These are phyloP conservation scores for Physocladia obscura DNA, from an alignment of 192 early-diverging fungal genomes.

Conservation along the genomic window DNA sequence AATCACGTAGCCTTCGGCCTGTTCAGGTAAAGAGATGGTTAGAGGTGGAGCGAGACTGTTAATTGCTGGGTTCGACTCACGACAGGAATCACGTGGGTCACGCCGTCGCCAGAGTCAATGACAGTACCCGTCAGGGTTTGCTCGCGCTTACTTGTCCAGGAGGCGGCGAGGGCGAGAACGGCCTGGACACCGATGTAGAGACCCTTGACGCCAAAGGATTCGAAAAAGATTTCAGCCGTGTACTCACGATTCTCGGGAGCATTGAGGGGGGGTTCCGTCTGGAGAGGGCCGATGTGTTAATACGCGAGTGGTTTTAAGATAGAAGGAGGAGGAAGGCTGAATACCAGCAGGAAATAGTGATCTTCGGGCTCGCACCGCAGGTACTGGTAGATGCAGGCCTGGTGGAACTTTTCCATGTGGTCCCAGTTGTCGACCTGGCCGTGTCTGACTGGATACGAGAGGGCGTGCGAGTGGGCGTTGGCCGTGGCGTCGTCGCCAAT, in stretches of 20 bases:
- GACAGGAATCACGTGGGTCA: constrained; percentile 98
- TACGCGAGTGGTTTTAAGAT: background rate
- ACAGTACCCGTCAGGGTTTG: constrained; percentile 96
- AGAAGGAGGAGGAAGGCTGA: background rate
- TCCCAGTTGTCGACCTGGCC: constrained; percentile 99
- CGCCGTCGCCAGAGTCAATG: constrained; percentile 97
- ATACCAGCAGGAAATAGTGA: constrained; percentile 90
- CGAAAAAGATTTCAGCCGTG: constrained; percentile 99
- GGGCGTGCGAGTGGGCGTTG: constrained; percentile 85
- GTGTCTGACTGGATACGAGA: constrained; percentile 92
- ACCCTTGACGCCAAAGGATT: constrained; percentile 97
- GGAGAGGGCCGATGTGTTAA: background rate
- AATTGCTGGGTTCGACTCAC: constrained; percentile 48
- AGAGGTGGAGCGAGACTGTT: background rate
- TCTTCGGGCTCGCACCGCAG: constrained; percentile 98
- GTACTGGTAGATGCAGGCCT: constrained; percentile 97
- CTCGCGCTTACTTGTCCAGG: constrained; percentile 85
- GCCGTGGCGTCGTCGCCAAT: constrained; percentile 93
- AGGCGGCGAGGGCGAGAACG: constrained; percentile 93
- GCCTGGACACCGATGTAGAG: constrained; percentile 99
- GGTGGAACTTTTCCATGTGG: constrained; percentile 99
- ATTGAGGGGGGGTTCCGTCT: constrained; percentile 98
- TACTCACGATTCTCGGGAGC: constrained; percentile 98
- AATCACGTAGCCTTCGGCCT: constrained; percentile 98
- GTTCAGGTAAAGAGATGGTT: background rate